These are phyloP conservation scores for Solanum hybrid DNA, from an alignment of 305 asterid genomes.

Conservation along the genomic window DNA sequence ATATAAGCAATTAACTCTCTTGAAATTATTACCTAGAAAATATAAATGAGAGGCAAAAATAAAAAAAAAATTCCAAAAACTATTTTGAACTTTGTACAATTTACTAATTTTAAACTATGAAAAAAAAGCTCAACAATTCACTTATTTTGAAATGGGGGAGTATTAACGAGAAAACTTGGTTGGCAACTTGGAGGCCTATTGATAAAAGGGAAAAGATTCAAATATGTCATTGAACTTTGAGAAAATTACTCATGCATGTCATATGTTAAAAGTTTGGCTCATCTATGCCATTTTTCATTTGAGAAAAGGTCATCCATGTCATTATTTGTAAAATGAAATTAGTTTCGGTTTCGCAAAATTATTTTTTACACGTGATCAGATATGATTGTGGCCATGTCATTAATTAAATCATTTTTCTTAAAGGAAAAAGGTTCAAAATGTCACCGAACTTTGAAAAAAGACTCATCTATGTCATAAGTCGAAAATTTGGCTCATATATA, in stretches of 20 bases:
- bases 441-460: not conserved
- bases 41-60: not conserved
- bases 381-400: not conserved
- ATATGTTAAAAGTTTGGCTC: not conserved
- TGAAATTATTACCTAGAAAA: not conserved
- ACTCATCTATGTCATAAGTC: not conserved
- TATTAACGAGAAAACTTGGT: not conserved
- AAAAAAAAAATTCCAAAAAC: too few species aligned
- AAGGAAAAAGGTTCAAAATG: not conserved
- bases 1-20: not conserved
- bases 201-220: too few species aligned
- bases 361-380: not conserved
- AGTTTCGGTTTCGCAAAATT: not conserved
- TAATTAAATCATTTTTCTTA: too few species aligned
- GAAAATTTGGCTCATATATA: not conserved
- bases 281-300: not conserved
- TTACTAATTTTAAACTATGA: not conserved
- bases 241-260: not conserved
- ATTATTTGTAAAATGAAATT: too few species aligned
- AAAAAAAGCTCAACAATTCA: not conserved
- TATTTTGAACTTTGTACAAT: not conserved
- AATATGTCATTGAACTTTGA: not conserved
- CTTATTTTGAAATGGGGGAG: not conserved
- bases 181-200: not conserved
- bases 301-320: not conserved